Base-by-base conservation (phyloP, 2,329 filamentous ascomycete species). In the Cladophialophora psammophila region DNA sequence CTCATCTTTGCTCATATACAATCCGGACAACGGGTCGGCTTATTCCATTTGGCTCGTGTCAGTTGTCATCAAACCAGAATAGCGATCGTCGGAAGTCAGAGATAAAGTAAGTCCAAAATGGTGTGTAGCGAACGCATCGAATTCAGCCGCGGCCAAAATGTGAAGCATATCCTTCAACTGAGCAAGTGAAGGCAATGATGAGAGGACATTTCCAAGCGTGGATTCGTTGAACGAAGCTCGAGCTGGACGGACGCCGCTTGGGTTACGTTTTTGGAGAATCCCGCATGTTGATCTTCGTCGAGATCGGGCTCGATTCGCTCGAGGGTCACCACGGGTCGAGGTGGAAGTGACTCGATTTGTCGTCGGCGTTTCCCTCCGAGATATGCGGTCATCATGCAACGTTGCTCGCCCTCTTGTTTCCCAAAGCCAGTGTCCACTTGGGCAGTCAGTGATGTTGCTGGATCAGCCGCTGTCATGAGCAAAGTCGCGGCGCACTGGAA, bases 401-500 rank as follows among this genome's bases (percentile, higher is more conserved):
- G 1, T 4, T 9, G 45, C 18, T 60, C 42, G n/a, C 9, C n/a
- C 26, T 18, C 31, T 34, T 52, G 15, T 26, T 4, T 42, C 31
- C 32, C 10, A 60, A 12, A 34, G 38, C 38, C 8, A 20, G 10
- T n/a, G 9, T 45, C 26, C n/a, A 9, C 6, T n/a, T 20, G n/a
- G 26, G 57, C 12, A 50, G 9, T 8, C 12, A 50, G 18, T 36
- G 26, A 34, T 36, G 40, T 35, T 36, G n/a, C 57, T 6, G 40
- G 26, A 8, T 26, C 45, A 48, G n/a, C 13, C 18, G 32, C 36
- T 36, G 60, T 57, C 60, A 53, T 52, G 67, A 53, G 53, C 67
- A 69, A 15, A 67, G n/a, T 34, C 67, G 65, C 15, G 61, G 50
- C 12, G 68, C 66, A n/a, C 40, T 64, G 5, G 68, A 69, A 58